A percentile compares a stretch with the other conserved stretches of the same genome.
Evolutionary conservation across 2,329 filamentous ascomycete genomes (phyloP).

Genomic region (Graphilbum ipis-grandicollis): DNA sequence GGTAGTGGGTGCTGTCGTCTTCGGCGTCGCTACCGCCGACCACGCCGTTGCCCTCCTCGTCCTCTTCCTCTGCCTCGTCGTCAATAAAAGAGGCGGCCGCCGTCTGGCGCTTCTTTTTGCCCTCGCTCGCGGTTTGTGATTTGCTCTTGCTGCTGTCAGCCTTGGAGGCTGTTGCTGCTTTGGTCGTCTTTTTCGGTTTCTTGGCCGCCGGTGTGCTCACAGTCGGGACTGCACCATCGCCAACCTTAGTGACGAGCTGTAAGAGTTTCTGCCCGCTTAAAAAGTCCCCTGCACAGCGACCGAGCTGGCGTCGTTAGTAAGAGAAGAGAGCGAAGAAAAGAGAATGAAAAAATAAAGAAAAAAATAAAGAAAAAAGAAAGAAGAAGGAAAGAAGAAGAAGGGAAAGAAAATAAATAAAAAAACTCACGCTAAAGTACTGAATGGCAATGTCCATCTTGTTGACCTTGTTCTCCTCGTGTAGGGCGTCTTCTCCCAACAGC

Average conservation of each 20-base stretch:
- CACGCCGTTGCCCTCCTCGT: constrained; percentile 9
- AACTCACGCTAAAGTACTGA: constrained; percentile 53
- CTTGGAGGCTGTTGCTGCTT: constrained; percentile 1
- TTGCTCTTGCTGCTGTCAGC: neutral
- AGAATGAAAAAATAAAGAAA: too few species aligned
- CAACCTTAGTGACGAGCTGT: constrained; percentile 20
- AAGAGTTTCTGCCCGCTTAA: constrained; percentile 26
- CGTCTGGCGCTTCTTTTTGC: constrained; percentile 1
- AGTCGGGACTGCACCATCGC: constrained; percentile 8
- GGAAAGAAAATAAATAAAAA: too few species aligned
- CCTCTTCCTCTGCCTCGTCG: constrained; percentile 2
- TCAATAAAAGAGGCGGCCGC: constrained; percentile 7
- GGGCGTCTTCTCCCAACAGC: constrained; percentile 54
- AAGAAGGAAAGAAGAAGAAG: too few species aligned
- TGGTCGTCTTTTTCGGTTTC: constrained; percentile 6
- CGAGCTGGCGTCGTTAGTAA: constrained; percentile 16
- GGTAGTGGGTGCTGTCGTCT: constrained; percentile 20
- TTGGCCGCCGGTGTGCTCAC: neutral
- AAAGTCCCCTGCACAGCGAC: constrained; percentile 23
- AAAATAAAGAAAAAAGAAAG: too few species aligned
- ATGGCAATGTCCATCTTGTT: constrained; percentile 51
- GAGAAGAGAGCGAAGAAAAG: too few species aligned
- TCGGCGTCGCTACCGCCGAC: constrained; percentile 19
- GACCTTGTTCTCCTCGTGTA: constrained; percentile 52
- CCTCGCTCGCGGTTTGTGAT: neutral